Percentiles rank a stretch among this genome's conserved stretches.
These are phyloP conservation scores for Arxiozyma telluris DNA, from an alignment of 1,139 yeast genomes.

Conservation along the genomic window DNA sequence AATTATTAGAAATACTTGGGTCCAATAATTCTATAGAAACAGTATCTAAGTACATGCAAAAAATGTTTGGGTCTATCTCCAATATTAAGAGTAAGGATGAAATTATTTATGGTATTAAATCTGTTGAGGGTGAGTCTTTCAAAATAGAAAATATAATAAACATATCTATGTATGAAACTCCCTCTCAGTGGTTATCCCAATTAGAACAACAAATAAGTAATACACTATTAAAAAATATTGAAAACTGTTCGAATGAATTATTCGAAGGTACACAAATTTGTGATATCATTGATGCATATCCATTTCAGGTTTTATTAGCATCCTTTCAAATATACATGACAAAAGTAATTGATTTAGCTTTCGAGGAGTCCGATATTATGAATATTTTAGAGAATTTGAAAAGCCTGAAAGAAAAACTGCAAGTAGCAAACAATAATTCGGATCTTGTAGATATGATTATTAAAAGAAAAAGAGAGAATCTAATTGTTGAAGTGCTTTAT, in stretches of 20 bases:
- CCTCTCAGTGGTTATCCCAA: constrained; percentile 56
- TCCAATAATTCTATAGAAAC: constrained; percentile 42
- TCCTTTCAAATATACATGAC: constrained; percentile 58
- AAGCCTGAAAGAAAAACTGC: background rate
- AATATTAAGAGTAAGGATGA: constrained; percentile 37
- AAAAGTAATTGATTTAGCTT: constrained; percentile 12
- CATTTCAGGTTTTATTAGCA: constrained; percentile 53
- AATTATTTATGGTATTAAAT: constrained; percentile 41
- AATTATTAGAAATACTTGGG: constrained; percentile 75
- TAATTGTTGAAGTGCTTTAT: constrained; percentile 61
- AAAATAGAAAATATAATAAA: constrained; percentile 39
- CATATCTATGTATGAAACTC: constrained; percentile 35
- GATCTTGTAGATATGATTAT: background rate
- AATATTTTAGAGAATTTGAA: constrained; percentile 6
- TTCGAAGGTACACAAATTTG: constrained; percentile 5
- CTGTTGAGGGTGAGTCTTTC: constrained; percentile 59
- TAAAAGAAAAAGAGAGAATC: constrained; percentile 44
- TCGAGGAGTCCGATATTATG: constrained; percentile 28
- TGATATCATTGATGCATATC: constrained; percentile 30
- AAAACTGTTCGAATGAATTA: background rate
- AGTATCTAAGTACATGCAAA: constrained; percentile 54
- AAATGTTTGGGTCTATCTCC: constrained; percentile 64
- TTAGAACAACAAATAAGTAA: constrained; percentile 48
- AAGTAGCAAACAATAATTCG: background rate
- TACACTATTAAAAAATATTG: constrained; percentile 36